Evolutionary conservation across 2,329 filamentous ascomycete genomes (phyloP).

Genomic region (Pseudofabraea citricarpa): DNA sequence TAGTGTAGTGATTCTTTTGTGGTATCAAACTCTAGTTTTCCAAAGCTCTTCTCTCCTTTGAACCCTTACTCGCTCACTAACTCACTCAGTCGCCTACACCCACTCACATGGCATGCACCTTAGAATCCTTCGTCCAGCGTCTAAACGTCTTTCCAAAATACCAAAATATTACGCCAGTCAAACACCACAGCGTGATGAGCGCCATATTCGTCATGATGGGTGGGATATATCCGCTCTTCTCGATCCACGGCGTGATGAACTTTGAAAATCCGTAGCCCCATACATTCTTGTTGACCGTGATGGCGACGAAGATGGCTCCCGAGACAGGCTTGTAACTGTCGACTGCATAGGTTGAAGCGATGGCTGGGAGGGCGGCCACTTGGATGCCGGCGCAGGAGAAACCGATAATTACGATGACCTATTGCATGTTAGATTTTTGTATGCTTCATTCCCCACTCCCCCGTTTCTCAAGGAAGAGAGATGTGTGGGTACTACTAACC

Average conservation of each 20-base stretch:
- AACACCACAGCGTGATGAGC: conserved; percentile 47
- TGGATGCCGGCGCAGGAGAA: conserved; percentile 52
- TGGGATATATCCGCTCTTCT: conserved; percentile 43
- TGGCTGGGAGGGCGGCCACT: conserved; percentile 54
- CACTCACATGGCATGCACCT: conserved; percentile 45
- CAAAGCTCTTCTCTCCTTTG: too few relatives aligned
- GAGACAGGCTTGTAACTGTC: conserved; percentile 60
- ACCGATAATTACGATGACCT: conserved; percentile 48
- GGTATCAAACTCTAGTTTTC: too few relatives aligned
- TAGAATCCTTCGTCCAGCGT: conserved; percentile 48
- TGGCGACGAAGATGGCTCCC: conserved; percentile 52
- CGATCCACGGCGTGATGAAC: conserved; percentile 49
- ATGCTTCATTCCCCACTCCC: background rate
- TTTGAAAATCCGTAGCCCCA: conserved; percentile 58
- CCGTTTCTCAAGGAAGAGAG: background rate
- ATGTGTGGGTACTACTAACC: conserved; percentile 23
- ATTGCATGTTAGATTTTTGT: background rate
- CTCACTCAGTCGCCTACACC: too few relatives aligned
- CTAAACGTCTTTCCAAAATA: conserved; percentile 54
- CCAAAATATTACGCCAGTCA: conserved; percentile 47
- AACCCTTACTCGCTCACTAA: too few relatives aligned
- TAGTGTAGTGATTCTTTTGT: too few relatives aligned
- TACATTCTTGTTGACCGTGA: conserved; percentile 60
- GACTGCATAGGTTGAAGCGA: conserved; percentile 51
- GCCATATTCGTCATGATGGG: conserved; percentile 57